Evolutionary conservation across 1,284 basidiomycete species (phyloP), one percentile per base, ranked within the genome.

Genomic region (Hemileia vastatrix): DNA sequence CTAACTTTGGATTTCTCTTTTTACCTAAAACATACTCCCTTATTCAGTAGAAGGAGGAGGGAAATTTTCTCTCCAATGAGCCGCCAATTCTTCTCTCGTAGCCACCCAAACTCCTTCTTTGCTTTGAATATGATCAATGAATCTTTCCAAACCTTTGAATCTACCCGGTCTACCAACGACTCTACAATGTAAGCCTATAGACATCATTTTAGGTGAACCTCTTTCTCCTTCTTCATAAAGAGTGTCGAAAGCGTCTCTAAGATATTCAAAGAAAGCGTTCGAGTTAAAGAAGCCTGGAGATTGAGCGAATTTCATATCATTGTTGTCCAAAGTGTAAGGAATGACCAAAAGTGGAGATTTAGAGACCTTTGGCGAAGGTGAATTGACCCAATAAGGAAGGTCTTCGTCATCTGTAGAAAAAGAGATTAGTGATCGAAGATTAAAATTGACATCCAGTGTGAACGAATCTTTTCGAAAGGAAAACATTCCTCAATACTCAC

Each of bases 81-180:
- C 71, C 5, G 77, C 77, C 49, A 78, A 77, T 67, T 77, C 69
- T 58, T 76, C 73, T 23, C 77, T 63, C 2, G 76, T 78, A 0
- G 77, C 76, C 23, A 77, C 73, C 77, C 77, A 78, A 3, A 77
- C 76, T 21, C 72, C 77, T 44, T 74, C 71, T 27, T 72, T 66
- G 32, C 70, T 64, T 59, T 69, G 65, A 47, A 76, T 68, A 63
- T 78, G 73, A 51, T 77, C 73, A 15, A 79, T 64, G 64, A 79
- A 78, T 31, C 68, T 68, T 65, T 77, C 73, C 44, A 79, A 63
- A 2, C 72, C 76, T 6, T 72, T 67, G 33, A 77, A 71, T 3
- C 78, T 67, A 0, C 75, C 78, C 0, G 78, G 77, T 24, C 78
- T 68, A n/a, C 78, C 78, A 1, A 78, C 68, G 2, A 78, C 68